phyloP scores from a whole-genome alignment of 768 basidiomycete genomes.

The Myochromella boudieri region DNA sequence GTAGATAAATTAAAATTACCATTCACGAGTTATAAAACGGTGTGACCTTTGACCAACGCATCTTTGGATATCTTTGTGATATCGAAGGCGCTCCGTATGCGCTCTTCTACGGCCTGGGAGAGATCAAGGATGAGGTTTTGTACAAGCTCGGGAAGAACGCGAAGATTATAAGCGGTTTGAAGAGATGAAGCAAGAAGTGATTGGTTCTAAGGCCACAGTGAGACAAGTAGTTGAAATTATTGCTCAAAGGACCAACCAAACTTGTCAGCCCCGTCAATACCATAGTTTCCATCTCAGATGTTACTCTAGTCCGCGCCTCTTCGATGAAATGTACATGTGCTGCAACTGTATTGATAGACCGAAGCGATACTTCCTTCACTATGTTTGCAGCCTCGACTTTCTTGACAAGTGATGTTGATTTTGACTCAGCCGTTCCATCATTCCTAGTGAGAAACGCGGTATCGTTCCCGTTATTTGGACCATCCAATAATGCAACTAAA shows the following conservation, averaged over 20 bases:
- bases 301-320: conserved; percentile 66
- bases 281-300: conserved; percentile 89
- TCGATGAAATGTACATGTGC: conserved; percentile 73
- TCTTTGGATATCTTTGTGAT: conserved; percentile 85
- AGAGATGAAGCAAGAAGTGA: conserved; percentile 88
- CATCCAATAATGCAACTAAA: conserved; percentile 53
- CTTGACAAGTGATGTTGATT: conserved; percentile 11
- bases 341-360: conserved; percentile 71
- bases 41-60: conserved; percentile 71
- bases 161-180: conserved; percentile 93
- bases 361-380: conserved; percentile 51
- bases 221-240: background rate
- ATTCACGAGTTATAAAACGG: background rate
- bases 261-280: conserved; percentile 76
- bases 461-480: conserved; percentile 21
- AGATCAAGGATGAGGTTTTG: conserved; percentile 76
- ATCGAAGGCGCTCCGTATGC: conserved; percentile 85
- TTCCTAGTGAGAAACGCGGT: background rate
- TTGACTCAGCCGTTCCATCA: conserved; percentile 4
- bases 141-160: conserved; percentile 80
- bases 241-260: conserved; percentile 51
- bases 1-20: background rate
- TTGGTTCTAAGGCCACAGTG: conserved; percentile 63
- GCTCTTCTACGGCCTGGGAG: conserved; percentile 77
- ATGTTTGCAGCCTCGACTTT: conserved; percentile 19